phyloP scores from a whole-genome alignment of 2,329 filamentous ascomycete genomes.

The Colletotrichum lentis region DNA sequence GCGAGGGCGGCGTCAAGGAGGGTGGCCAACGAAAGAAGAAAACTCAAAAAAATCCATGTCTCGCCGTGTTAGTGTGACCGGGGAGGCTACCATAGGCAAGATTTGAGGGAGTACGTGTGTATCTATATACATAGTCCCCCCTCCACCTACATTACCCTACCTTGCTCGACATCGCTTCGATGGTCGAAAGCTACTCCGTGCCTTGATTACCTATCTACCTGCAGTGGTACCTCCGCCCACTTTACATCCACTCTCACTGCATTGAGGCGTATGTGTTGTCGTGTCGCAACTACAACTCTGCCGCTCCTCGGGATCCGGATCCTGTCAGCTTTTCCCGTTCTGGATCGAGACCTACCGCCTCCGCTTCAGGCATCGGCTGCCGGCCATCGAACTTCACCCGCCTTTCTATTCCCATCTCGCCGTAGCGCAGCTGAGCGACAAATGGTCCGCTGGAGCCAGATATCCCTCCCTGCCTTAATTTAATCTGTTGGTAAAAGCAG shows the following conservation, averaged over 20 bases:
- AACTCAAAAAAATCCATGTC: constrained; percentile 7
- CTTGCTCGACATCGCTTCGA: background rate
- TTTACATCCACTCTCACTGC: background rate
- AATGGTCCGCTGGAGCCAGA: constrained; percentile 5
- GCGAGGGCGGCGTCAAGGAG: background rate
- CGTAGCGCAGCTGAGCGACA: constrained; percentile 14
- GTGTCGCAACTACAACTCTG: constrained; percentile 24
- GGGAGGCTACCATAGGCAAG: background rate
- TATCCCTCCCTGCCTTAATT: constrained; percentile 4
- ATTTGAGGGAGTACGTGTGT: background rate
- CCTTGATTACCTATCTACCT: background rate
- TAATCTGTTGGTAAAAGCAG: background rate
- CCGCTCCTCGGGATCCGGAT: constrained; percentile 31
- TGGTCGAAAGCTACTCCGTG: background rate
- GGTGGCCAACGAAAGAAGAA: background rate
- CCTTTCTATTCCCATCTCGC: constrained; percentile 12
- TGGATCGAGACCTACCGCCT: constrained; percentile 17
- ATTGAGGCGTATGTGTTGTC: background rate
- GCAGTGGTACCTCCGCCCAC: constrained; percentile 2
- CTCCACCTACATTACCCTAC: background rate
- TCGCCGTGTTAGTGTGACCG: constrained; percentile 5
- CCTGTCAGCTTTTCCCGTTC: constrained; percentile 32
- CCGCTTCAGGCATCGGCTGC: constrained; percentile 14
- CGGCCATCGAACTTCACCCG: constrained; percentile 11
- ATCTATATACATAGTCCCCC: too few relatives aligned